Conservation (phyloP, 2,329 filamentous ascomycete species). For the Phyllosticta citriasiana region DNA sequence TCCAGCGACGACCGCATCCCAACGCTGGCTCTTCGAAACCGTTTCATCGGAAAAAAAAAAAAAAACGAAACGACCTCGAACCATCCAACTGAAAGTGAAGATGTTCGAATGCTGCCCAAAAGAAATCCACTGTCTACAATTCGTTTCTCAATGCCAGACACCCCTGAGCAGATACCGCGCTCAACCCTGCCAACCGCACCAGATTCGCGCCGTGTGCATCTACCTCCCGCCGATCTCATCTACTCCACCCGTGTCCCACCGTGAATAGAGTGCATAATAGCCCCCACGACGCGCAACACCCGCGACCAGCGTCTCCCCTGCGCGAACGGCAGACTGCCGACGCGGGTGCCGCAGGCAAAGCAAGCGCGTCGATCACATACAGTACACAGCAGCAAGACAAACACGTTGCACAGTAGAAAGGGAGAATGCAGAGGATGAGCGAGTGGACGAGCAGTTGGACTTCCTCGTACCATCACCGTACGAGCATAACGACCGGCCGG, state of each 20-base stretch:
- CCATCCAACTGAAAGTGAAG: not conserved
- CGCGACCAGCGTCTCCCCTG: not conserved
- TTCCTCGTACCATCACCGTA: not conserved
- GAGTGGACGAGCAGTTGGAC: no score
- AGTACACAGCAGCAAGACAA: not conserved
- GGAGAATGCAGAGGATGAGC: not conserved
- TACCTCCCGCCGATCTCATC: no score
- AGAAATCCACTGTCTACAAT: no score
- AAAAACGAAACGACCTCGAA: not conserved
- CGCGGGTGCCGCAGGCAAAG: not conserved
- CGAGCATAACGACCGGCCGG: not conserved
- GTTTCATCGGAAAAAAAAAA: not conserved
- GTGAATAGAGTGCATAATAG: no score
- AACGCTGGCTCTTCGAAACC: not conserved
- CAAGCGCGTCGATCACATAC: not conserved
- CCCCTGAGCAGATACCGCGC: no score
- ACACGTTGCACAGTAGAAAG: not conserved
- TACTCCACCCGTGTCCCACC: no score
- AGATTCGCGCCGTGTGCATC: no score
- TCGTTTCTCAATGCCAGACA: no score
- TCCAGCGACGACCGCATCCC: not conserved
- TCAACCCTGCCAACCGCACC: no score
- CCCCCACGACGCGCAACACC: no score
- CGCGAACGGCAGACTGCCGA: not conserved
- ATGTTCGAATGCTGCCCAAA: no score